Conservation (phyloP, 2,329 filamentous ascomycete genomes). For the Calonectria leucothoes region DNA sequence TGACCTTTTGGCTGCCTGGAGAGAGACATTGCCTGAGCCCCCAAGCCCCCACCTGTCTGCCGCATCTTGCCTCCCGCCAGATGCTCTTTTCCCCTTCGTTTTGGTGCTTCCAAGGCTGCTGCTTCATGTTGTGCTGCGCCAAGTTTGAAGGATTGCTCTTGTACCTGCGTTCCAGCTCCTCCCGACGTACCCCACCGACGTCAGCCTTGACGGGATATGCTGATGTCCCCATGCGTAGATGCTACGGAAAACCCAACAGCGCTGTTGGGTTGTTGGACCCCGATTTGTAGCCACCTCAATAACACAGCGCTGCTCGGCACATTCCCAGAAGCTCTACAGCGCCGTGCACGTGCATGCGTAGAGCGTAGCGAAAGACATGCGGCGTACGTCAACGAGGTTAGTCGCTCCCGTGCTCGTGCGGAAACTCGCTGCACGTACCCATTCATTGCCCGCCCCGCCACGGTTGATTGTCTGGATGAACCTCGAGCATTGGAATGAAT, state of each 20-base stretch:
- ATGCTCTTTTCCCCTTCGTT: background rate
- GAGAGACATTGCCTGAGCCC: slow-evolving; percentile 14
- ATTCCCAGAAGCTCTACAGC: slow-evolving; percentile 4
- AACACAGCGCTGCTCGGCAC: background rate
- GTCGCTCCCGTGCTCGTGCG: slow-evolving; percentile 17
- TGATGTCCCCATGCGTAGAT: background rate
- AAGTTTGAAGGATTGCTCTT: background rate
- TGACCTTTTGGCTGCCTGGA: slow-evolving; percentile 17
- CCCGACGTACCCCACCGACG: background rate
- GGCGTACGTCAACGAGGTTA: background rate
- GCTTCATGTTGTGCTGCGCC: background rate
- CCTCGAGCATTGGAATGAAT: background rate
- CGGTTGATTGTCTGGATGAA: background rate
- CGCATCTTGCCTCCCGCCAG: background rate
- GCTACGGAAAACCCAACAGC: background rate
- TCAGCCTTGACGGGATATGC: background rate
- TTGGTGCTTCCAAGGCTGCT: background rate
- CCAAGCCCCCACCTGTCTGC: background rate
- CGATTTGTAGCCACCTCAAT: background rate
- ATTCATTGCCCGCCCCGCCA: slow-evolving; percentile 4
- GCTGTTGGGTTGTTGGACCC: background rate
- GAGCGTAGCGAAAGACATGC: slow-evolving; percentile 1
- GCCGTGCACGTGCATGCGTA: background rate
- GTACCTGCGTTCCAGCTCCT: slow-evolving; percentile 22
- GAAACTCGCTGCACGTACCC: slow-evolving; percentile 20